phyloP scores from a whole-genome alignment of 2,329 filamentous ascomycete species.

The Nannizziopsis barbatae region DNA sequence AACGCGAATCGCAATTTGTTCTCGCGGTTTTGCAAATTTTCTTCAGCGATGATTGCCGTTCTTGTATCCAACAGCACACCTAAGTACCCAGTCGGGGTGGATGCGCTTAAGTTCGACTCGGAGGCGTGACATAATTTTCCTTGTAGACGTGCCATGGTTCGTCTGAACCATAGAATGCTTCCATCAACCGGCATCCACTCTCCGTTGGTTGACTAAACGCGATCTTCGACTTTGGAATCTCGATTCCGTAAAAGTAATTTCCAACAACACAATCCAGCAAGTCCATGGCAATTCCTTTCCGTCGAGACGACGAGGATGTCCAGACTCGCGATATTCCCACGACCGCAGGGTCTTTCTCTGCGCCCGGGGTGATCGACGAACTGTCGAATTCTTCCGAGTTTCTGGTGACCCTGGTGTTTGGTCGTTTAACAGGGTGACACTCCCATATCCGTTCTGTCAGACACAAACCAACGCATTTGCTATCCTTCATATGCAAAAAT shows the following conservation, averaged over 20 bases:
- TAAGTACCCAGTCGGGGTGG: conserved; percentile 10
- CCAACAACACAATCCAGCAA: conserved; percentile 46
- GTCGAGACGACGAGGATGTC: conserved; percentile 47
- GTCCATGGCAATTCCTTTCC: conserved; percentile 47
- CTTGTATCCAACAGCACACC: conserved; percentile 11
- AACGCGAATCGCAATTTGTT: too few species aligned
- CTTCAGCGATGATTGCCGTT: background rate
- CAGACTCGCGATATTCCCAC: conserved; percentile 56
- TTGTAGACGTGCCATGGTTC: conserved; percentile 52
- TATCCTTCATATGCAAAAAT: conserved; percentile 50
- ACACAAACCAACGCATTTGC: conserved; percentile 52
- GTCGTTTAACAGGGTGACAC: conserved; percentile 41
- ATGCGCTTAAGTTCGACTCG: background rate
- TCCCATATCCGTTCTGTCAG: conserved; percentile 51
- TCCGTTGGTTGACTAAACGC: conserved; percentile 58
- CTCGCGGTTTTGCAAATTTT: too few species aligned
- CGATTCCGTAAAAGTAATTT: conserved; percentile 46
- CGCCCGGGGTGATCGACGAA: conserved; percentile 38
- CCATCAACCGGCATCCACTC: conserved; percentile 47
- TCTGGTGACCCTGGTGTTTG: background rate
- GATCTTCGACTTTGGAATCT: conserved; percentile 44
- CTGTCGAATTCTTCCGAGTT: conserved; percentile 18
- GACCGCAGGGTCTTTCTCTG: conserved; percentile 38
- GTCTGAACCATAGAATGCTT: conserved; percentile 46
- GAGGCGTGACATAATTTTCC: conserved; percentile 24